Percentiles rank a stretch among this genome's conserved stretches.
These are phyloP conservation scores for Pseudopyricularia cyperi DNA, from an alignment of 2,329 filamentous ascomycete genomes.

Conservation along the genomic window DNA sequence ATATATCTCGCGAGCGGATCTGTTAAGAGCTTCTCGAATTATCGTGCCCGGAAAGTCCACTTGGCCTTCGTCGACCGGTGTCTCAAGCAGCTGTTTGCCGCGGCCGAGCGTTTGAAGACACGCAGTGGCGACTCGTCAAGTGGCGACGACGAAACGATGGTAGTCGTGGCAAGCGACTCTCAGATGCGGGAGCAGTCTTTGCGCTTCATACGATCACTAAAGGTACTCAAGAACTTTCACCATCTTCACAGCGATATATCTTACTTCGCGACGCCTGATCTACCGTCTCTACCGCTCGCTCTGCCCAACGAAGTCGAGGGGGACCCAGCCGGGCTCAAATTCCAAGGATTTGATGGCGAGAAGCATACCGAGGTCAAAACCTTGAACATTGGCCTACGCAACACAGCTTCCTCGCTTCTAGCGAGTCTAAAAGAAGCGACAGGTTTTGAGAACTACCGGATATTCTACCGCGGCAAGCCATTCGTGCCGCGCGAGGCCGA, in stretches of 20 bases:
- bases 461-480: constrained; percentile 58
- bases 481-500: constrained; percentile 48
- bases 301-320: constrained; percentile 43
- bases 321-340: constrained; percentile 53
- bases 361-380: constrained; percentile 45
- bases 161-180: constrained; percentile 30
- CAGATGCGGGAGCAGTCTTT: constrained; percentile 42
- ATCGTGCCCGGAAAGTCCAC: constrained; percentile 46
- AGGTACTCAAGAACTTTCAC: constrained; percentile 55
- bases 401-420: constrained; percentile 58
- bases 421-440: constrained; percentile 55
- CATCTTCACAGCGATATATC: constrained; percentile 49
- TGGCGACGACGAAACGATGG: constrained; percentile 39
- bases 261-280: constrained; percentile 44
- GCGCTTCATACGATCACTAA: constrained; percentile 55
- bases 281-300: constrained; percentile 38
- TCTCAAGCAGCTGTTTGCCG: constrained; percentile 52
- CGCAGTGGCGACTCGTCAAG: constrained; percentile 27
- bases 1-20: constrained; percentile 50
- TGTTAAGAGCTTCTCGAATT: constrained; percentile 34
- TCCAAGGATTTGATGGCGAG: constrained; percentile 58
- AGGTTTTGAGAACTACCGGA: constrained; percentile 61
- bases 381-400: constrained; percentile 54
- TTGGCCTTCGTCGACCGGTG: constrained; percentile 61
- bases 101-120: constrained; percentile 43